phyloP scores from a whole-genome alignment of 352 stramenopile genomes.

The Thalassiosira hispida region DNA sequence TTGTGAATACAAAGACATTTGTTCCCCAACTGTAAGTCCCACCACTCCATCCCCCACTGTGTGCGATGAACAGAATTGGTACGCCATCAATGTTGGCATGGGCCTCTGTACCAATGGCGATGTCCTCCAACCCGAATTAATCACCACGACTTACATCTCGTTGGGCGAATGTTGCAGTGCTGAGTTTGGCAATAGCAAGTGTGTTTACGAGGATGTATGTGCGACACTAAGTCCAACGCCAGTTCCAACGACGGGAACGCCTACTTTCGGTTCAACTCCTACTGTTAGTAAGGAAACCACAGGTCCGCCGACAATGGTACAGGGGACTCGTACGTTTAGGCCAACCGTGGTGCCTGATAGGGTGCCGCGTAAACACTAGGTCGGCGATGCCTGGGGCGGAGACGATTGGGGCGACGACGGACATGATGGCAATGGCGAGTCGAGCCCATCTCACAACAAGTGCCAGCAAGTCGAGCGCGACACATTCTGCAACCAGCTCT shows the following conservation, averaged over 20 bases:
- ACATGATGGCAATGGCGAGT: neutral
- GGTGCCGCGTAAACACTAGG: neutral
- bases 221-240: neutral
- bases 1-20: conserved; percentile 12
- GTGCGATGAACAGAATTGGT: too few relatives aligned
- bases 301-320: neutral
- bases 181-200: neutral
- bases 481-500: neutral
- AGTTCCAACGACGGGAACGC: neutral
- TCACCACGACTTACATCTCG: too few relatives aligned
- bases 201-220: neutral
- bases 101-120: too few relatives aligned
- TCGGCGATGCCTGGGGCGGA: neutral
- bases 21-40: neutral
- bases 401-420: neutral
- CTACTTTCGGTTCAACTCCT: neutral
- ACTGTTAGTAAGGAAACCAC: conserved; percentile 14
- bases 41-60: too few relatives aligned
- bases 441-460: neutral
- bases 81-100: too few relatives aligned
- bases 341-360: neutral
- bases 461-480: neutral
- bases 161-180: conserved; percentile 16
- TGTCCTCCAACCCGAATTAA: too few relatives aligned
- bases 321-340: too few relatives aligned